A percentile compares a stretch with the other conserved stretches of the same genome.
Conservation (phyloP, 805 yeast genomes). For the Kuraishia floccosa region DNA sequence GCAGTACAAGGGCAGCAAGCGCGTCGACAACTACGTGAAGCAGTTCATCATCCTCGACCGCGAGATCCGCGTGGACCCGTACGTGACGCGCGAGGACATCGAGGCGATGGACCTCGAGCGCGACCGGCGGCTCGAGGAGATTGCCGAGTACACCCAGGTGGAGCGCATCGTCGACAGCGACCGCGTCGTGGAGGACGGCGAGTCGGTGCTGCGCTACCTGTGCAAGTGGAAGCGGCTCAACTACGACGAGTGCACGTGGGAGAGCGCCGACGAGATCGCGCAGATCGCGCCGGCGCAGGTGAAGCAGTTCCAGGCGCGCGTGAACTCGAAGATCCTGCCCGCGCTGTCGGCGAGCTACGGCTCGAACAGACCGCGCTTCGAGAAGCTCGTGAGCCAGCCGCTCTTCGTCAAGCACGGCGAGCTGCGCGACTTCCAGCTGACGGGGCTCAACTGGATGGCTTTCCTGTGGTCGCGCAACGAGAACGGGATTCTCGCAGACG, state of each 20-base stretch:
- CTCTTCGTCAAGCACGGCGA: conserved; percentile 83
- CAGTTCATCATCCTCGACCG: conserved; percentile 63
- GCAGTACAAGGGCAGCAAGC: conserved; percentile 63
- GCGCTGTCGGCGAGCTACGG: conserved; percentile 71
- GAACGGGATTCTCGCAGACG: conserved; percentile 96
- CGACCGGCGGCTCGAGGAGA: conserved; percentile 75
- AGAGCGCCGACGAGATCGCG: conserved; percentile 80
- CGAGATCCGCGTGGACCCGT: conserved; percentile 68
- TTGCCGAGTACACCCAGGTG: conserved; percentile 72
- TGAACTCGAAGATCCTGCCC: conserved; percentile 78
- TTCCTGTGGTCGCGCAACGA: conserved; percentile 96
- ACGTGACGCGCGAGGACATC: conserved; percentile 80
- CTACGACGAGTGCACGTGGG: conserved; percentile 97
- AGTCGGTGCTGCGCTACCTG: conserved; percentile 62
- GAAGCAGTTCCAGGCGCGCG: conserved; percentile 67
- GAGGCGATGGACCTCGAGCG: conserved; percentile 90
- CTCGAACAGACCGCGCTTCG: conserved; percentile 71
- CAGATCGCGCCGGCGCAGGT: conserved; percentile 77
- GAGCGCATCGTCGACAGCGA: conserved; percentile 87
- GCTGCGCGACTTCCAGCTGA: conserved; percentile 91
- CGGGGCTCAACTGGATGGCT: conserved; percentile 99
- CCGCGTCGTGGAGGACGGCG: conserved; percentile 57
- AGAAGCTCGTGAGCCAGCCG: conserved; percentile 80
- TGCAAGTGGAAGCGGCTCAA: conserved; percentile 92
- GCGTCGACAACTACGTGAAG: conserved; percentile 82